phyloP scores from a whole-genome alignment of 345 rosid species.

The Hibiscus syriacus region DNA sequence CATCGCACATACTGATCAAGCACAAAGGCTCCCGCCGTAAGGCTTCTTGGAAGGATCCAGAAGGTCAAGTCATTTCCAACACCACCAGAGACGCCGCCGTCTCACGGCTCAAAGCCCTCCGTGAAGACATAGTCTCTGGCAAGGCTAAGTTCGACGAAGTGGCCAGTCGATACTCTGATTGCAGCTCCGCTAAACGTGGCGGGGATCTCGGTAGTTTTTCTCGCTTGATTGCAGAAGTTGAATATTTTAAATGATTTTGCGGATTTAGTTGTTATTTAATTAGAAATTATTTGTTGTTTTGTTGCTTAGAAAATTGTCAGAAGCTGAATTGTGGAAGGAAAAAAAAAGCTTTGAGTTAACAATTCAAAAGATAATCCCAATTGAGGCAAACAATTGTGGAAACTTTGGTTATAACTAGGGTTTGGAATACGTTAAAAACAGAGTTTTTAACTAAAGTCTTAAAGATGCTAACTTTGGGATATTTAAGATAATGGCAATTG shows the following conservation, averaged over 20 bases:
- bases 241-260: not conserved
- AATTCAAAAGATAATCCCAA: not conserved
- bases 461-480: not conserved
- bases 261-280: not conserved
- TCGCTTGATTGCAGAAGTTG: not conserved
- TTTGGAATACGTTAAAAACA: not conserved
- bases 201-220: slow-evolving; percentile 74
- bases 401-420: not conserved
- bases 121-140: slow-evolving; percentile 74
- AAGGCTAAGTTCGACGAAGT: slow-evolving; percentile 69
- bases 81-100: slow-evolving; percentile 69
- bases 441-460: not conserved
- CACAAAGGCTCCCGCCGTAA: slow-evolving; percentile 90
- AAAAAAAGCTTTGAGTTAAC: not conserved
- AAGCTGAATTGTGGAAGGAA: not conserved
- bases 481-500: too few relatives aligned
- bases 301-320: not conserved
- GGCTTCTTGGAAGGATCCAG: slow-evolving; percentile 98
- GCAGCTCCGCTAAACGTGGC: slow-evolving; percentile 27
- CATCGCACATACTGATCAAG: slow-evolving; percentile 88
- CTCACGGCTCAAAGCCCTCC: slow-evolving; percentile 59
- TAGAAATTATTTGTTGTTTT: too few relatives aligned
- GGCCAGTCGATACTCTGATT: slow-evolving; percentile 75
- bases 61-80: slow-evolving; percentile 60
- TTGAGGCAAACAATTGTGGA: not conserved